Percentiles rank a stretch among this genome's conserved stretches.
Conservation (phyloP, 2,329 filamentous ascomycete genomes). For the Trichophyton equinum region DNA sequence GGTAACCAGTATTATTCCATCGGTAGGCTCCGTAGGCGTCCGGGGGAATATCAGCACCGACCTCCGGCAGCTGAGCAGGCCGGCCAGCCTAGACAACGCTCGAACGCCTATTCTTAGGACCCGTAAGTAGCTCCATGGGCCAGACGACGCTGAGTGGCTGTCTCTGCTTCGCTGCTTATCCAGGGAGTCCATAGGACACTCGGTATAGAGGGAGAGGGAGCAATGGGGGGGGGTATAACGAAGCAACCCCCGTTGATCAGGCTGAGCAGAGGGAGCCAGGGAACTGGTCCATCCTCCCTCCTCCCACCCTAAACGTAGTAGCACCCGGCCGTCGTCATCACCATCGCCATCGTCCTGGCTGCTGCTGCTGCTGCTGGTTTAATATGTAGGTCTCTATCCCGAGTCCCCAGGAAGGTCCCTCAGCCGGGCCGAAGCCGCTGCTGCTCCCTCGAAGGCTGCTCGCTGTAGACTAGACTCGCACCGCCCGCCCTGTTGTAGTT, state of each 20-base stretch:
- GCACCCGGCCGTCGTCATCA: background rate
- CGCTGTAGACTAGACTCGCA: background rate
- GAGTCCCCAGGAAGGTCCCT: background rate
- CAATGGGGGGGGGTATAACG: background rate
- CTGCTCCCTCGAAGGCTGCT: background rate
- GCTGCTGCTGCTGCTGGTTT: background rate
- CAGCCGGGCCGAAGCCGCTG: constrained; percentile 4
- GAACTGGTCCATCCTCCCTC: background rate
- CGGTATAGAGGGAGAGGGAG: background rate
- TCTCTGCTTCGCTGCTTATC: background rate
- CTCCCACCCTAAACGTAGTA: background rate
- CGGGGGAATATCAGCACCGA: background rate
- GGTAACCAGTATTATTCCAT: background rate
- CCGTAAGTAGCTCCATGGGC: background rate
- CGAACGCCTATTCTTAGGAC: background rate
- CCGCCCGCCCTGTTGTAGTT: background rate
- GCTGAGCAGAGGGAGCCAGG: background rate
- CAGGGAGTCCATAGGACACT: background rate
- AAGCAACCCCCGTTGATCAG: background rate
- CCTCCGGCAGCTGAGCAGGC: background rate
- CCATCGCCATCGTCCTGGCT: no score
- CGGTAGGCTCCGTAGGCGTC: constrained; percentile 4
- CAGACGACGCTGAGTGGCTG: background rate
- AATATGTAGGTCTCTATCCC: background rate
- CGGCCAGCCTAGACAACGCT: background rate